These are phyloP conservation scores for Gossypium rotundifolium DNA, from an alignment of 345 rosid genomes.

Conservation along the genomic window DNA sequence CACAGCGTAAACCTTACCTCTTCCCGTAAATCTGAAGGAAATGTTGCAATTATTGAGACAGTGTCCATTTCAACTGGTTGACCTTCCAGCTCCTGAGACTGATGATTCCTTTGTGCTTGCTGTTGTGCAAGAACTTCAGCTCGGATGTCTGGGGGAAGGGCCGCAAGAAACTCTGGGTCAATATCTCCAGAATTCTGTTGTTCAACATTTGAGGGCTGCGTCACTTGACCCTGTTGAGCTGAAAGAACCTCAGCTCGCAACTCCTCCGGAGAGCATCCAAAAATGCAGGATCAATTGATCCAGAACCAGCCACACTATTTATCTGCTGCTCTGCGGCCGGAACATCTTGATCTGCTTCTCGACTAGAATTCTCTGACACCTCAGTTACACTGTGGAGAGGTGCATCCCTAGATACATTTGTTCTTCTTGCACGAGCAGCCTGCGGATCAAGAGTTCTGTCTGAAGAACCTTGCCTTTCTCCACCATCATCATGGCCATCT, in stretches of 20 bases:
- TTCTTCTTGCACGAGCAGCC: constrained; percentile 61
- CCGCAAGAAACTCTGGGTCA: constrained; percentile 97
- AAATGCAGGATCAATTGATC: constrained; percentile 92
- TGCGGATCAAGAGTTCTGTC: constrained; percentile 60
- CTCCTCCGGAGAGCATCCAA: constrained; percentile 95
- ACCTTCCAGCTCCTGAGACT: constrained; percentile 96
- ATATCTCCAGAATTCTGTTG: constrained; percentile 75
- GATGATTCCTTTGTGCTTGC: constrained; percentile 85
- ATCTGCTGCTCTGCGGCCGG: constrained; percentile 55
- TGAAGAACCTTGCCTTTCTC: constrained; percentile 74
- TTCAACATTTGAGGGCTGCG: constrained; percentile 64
- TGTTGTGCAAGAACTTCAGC: constrained; percentile 96
- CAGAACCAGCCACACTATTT: constrained; percentile 56
- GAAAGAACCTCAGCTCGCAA: constrained; percentile 95
- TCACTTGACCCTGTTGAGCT: constrained; percentile 78
- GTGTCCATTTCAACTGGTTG: constrained; percentile 99
- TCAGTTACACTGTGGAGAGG: constrained; percentile 88
- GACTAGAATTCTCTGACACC: constrained; percentile 83
- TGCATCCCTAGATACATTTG: constrained; percentile 61
- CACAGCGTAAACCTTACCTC: constrained; percentile 45
- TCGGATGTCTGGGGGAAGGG: constrained; percentile 93
- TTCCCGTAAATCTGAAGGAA: constrained; percentile 94
- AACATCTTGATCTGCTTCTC: constrained; percentile 80
- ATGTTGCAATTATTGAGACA: constrained; percentile 92
- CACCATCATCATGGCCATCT: constrained; percentile 96